Percentiles rank a stretch among this genome's conserved stretches.
Evolutionary conservation across 106 monocot species (phyloP).

Genomic region (Allium fistulosum): DNA sequence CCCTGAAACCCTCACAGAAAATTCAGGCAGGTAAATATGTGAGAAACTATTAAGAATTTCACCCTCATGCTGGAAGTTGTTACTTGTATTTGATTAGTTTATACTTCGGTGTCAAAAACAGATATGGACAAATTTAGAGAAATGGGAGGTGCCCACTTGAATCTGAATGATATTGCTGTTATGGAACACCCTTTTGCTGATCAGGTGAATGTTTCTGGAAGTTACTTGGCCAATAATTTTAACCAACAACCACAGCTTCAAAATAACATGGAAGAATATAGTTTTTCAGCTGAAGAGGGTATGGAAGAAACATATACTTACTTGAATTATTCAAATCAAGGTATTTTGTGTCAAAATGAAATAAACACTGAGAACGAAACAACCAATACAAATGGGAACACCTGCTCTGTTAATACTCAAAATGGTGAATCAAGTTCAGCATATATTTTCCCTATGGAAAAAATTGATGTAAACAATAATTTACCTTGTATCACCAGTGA

Average conservation of each 20-base stretch:
- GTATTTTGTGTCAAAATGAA: background rate
- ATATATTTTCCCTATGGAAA: background rate
- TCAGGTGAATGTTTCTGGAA: slow-evolving; percentile 7
- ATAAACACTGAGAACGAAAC: background rate
- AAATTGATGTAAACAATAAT: background rate
- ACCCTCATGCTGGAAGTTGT: no score
- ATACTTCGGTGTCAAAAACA: slow-evolving; percentile 2
- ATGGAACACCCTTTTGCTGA: slow-evolving; percentile 6
- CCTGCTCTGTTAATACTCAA: slow-evolving; percentile 11
- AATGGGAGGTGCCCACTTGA: slow-evolving; percentile 2
- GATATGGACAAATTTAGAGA: slow-evolving; percentile 5
- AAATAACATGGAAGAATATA: slow-evolving; percentile 3
- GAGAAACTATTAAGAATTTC: background rate
- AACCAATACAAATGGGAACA: slow-evolving; percentile 7
- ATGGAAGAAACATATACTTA: slow-evolving; percentile 4
- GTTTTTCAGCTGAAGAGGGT: background rate
- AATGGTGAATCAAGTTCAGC: slow-evolving; percentile 14
- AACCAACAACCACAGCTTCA: slow-evolving; percentile 19
- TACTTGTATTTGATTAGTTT: background rate
- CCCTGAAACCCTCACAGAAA: background rate
- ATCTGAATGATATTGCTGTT: slow-evolving; percentile 9
- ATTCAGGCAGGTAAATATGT: slow-evolving; percentile 9
- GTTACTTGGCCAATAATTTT: slow-evolving; percentile 8
- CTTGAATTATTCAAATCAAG: background rate
- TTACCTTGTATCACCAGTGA: background rate